Base-by-base conservation (phyloP, 2,329 filamentous ascomycete genomes). In the Penicillium sp. region DNA sequence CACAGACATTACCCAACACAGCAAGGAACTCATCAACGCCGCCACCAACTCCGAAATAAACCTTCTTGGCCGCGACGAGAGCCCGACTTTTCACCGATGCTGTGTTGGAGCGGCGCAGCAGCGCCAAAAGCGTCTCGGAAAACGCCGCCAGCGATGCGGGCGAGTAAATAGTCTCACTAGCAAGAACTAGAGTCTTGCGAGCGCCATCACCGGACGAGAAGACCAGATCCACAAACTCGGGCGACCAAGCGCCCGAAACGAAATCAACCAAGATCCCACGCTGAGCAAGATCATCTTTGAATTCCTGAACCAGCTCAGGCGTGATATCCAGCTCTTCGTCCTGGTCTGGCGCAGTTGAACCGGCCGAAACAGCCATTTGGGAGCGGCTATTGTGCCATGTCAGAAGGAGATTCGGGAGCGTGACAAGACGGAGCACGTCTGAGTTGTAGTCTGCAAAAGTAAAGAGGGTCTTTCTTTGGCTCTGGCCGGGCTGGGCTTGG, bases 31-130 rank as follows among this genome's bases (percentile, higher is more conserved):
- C 83, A 70, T 86, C 82, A 10, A 87, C 82, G 31, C 84, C 84
- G 2, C 85, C 85, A 1, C 85, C 85, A 31, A 87, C 84, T 0
- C 85, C 85, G 64, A 87, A 87, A 70, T 87, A 87, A 39, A 87
- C 80, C 59, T 81, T 77, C 71, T 87, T 87, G 3, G 85, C 85
- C 9, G 82, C 85, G 6, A 87, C 75, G 54, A 86, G 72, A 2
- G 82, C 81, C 60, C 78, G 82, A 37, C 68, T 66, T 37, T 52
- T 65, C 21, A 21, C 48, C 15, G 52, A 52, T 3, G 46, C 56
- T 5, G 50, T 57, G 31, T 39, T 60, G n/a, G 63, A 68, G 70
- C 66, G 75, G 68, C 57, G 79, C 60, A 86, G 68, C 27, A 86
- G 60, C 7, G 65, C 72, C 9, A 80, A 62, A 42, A 87, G 67